phyloP scores from a whole-genome alignment of 2,329 filamentous ascomycete species.

The Aspergillus fischeri region DNA sequence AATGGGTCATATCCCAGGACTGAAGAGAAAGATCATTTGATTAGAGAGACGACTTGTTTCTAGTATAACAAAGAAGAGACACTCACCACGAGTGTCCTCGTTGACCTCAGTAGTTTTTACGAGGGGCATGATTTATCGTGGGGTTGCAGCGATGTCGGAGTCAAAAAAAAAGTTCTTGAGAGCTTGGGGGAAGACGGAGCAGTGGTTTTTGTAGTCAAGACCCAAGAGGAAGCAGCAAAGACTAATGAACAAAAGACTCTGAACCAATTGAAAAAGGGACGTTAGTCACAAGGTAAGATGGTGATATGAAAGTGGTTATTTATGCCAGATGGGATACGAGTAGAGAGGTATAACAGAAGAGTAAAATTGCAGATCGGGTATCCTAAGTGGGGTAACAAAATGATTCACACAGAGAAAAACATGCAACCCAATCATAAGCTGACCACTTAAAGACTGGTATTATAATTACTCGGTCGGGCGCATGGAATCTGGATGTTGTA shows the following conservation, averaged over 20 bases:
- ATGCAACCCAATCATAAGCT: neutral
- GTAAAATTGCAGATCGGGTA: conserved; percentile 10
- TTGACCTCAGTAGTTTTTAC: conserved; percentile 39
- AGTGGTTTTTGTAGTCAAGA: neutral
- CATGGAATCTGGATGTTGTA: neutral
- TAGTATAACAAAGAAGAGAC: neutral
- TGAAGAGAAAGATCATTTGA: conserved; percentile 35
- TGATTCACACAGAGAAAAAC: conserved; percentile 10
- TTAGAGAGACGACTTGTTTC: neutral
- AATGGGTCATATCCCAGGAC: conserved; percentile 92
- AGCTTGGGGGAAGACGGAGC: neutral
- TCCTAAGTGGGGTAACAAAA: conserved; percentile 7
- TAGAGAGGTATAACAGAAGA: neutral
- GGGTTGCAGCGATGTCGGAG: neutral
- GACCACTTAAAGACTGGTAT: neutral
- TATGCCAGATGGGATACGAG: neutral
- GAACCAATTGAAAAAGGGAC: neutral
- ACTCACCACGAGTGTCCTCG: conserved; percentile 45
- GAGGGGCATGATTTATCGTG: conserved; percentile 35
- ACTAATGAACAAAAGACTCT: neutral
- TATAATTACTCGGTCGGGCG: neutral
- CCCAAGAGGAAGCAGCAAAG: neutral
- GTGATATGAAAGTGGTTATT: neutral
- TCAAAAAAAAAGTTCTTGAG: neutral
- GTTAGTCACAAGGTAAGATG: neutral